Percentiles rank a stretch among this genome's conserved stretches.
These are phyloP conservation scores for Rhodotorula sp. DNA, from an alignment of 1,284 basidiomycete genomes.

Conservation along the genomic window DNA sequence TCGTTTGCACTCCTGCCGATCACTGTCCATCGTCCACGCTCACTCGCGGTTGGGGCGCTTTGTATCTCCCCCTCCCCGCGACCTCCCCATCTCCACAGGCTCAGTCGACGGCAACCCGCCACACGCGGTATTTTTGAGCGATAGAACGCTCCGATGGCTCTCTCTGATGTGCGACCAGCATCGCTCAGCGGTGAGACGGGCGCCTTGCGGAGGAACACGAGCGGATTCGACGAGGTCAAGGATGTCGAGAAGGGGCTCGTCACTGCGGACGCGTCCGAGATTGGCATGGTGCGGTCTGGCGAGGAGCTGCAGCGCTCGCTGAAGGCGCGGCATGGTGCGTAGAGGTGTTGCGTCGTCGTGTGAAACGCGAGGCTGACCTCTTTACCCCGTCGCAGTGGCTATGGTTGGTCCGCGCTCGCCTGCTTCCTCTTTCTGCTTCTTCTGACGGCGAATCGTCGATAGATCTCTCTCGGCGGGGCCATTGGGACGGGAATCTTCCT, in stretches of 20 bases:
- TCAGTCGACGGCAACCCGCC: too few species aligned
- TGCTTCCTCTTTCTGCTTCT: background rate
- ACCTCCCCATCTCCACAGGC: too few species aligned
- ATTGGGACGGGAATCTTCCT: slow-evolving; percentile 23
- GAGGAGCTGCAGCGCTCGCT: slow-evolving; percentile 2
- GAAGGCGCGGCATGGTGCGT: slow-evolving; percentile 7
- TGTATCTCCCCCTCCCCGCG: too few species aligned
- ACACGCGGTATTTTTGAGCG: too few species aligned
- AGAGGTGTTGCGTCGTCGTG: too few species aligned
- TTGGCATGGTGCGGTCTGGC: background rate
- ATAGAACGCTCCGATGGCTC: too few species aligned
- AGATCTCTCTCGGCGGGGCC: slow-evolving; percentile 19
- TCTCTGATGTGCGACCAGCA: background rate
- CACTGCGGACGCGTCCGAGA: background rate
- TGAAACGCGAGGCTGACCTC: background rate
- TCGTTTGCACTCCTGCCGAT: too few species aligned
- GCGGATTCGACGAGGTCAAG: background rate
- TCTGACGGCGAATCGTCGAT: too few species aligned
- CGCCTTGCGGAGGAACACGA: too few species aligned
- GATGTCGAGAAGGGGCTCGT: slow-evolving; percentile 6
- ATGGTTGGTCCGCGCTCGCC: slow-evolving; percentile 3
- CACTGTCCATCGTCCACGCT: too few species aligned
- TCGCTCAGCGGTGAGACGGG: too few species aligned
- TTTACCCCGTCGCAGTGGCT: background rate
- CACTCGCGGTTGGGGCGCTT: too few species aligned